Conservation (phyloP, 148 eudicot genomes). For the Rhododendron ferrugineum region DNA sequence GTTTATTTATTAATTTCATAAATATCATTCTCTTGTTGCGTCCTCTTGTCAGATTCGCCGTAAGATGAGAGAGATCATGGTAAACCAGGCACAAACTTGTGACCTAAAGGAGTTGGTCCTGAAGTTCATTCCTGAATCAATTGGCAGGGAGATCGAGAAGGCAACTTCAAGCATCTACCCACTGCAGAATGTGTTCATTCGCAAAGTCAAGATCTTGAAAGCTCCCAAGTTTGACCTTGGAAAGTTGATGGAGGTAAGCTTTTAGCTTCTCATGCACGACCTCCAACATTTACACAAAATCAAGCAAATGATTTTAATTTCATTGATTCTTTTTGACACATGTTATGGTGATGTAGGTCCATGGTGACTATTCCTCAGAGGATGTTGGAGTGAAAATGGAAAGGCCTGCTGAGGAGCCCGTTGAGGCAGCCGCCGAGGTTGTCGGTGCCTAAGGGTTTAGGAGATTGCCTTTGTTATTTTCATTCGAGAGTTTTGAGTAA, state of each 20-base stretch:
- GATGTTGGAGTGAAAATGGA: slow-evolving; percentile 73
- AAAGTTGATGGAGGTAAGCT: slow-evolving; percentile 73
- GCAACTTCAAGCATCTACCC: slow-evolving; percentile 78
- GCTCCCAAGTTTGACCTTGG: slow-evolving; percentile 87
- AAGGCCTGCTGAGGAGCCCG: slow-evolving; percentile 63
- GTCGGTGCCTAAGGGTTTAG: slow-evolving; percentile 1
- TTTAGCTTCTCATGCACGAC: background rate
- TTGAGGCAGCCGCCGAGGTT: slow-evolving; percentile 43
- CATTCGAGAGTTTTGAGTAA: background rate
- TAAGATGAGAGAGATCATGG: slow-evolving; percentile 89
- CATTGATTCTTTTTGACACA: slow-evolving; percentile 18
- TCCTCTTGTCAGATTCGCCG: slow-evolving; percentile 52
- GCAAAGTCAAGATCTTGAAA: slow-evolving; percentile 84
- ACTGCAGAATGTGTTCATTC: slow-evolving; percentile 70
- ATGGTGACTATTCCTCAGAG: slow-evolving; percentile 57
- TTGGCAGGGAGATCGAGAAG: slow-evolving; percentile 86
- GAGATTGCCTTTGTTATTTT: background rate
- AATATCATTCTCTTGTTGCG: background rate
- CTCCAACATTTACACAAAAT: background rate
- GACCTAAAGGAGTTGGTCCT: slow-evolving; percentile 76
- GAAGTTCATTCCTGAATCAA: slow-evolving; percentile 80
- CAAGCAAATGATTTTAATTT: background rate
- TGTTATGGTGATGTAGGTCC: slow-evolving; percentile 41
- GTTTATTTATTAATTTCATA: background rate
- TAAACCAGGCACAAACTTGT: slow-evolving; percentile 71